Conservation (phyloP, 1,284 basidiomycete genomes). For the Ustilago curta region DNA sequence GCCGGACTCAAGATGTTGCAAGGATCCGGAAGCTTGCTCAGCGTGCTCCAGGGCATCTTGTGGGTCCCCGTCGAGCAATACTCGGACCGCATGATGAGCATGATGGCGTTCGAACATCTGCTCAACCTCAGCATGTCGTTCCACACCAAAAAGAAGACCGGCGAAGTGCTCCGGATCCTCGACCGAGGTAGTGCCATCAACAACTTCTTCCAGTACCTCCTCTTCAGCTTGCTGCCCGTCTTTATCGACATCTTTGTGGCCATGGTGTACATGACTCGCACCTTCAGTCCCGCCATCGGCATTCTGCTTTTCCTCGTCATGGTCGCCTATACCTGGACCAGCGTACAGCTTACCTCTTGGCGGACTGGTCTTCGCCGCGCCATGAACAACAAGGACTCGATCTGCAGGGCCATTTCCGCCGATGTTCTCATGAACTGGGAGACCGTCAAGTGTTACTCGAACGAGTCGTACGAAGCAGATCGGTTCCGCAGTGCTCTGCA, state of each 20-base stretch:
- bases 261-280: slow-evolving; percentile 75
- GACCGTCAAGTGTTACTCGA: slow-evolving; percentile 79
- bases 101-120: slow-evolving; percentile 67
- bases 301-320: slow-evolving; percentile 82
- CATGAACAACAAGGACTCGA: slow-evolving; percentile 60
- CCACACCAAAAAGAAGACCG: slow-evolving; percentile 80
- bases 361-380: slow-evolving; percentile 75
- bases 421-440: slow-evolving; percentile 67
- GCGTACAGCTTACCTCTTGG: slow-evolving; percentile 78
- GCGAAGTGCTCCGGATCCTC: slow-evolving; percentile 77
- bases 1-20: slow-evolving; percentile 70
- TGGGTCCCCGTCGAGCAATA: slow-evolving; percentile 88
- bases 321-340: slow-evolving; percentile 80
- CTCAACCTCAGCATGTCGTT: slow-evolving; percentile 80
- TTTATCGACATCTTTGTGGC: slow-evolving; percentile 78
- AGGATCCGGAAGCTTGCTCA: slow-evolving; percentile 69
- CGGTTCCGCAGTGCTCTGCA: slow-evolving; percentile 80
- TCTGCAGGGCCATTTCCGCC: slow-evolving; percentile 62
- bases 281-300: slow-evolving; percentile 77
- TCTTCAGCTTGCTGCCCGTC: slow-evolving; percentile 84
- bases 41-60: slow-evolving; percentile 59
- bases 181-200: slow-evolving; percentile 75
- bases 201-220: slow-evolving; percentile 71
- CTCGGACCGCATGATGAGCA: slow-evolving; percentile 71
- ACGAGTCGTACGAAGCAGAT: slow-evolving; percentile 81